phyloP scores from a whole-genome alignment of 331 rosid species.

The Quercus lobata region DNA sequence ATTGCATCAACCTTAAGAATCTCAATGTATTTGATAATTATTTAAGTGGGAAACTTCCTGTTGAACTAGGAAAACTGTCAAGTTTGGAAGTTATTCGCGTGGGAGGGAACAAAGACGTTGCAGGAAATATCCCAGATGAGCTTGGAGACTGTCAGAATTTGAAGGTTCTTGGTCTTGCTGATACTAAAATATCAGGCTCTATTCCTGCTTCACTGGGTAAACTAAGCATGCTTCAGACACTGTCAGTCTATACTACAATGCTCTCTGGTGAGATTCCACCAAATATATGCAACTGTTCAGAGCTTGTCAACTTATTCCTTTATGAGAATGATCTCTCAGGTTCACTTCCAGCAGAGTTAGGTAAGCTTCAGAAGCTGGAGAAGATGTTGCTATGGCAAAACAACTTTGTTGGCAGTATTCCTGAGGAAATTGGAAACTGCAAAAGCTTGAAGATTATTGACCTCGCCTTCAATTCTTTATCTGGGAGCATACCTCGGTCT shows the following conservation, averaged over 20 bases:
- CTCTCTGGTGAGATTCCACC: conserved; percentile 67
- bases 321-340: conserved; percentile 65
- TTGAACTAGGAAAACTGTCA: conserved; percentile 42
- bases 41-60: conserved; percentile 48
- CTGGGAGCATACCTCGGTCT: conserved; percentile 64
- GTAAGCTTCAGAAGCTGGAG: conserved; percentile 60
- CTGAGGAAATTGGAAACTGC: conserved; percentile 71
- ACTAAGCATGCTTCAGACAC: conserved; percentile 45
- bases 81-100: conserved; percentile 53
- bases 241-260: conserved; percentile 61
- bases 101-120: conserved; percentile 64
- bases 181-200: conserved; percentile 60
- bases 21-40: conserved; percentile 53
- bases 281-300: conserved; percentile 69
- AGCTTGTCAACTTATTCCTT: conserved; percentile 57
- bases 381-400: conserved; percentile 78
- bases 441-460: conserved; percentile 54
- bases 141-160: conserved; percentile 58
- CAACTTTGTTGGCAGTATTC: conserved; percentile 54
- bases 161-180: conserved; percentile 61
- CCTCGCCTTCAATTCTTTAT: conserved; percentile 60
- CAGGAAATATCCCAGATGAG: conserved; percentile 51
- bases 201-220: conserved; percentile 66
- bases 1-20: conserved; percentile 43
- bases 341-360: conserved; percentile 53